Base-by-base conservation (phyloP, 495 filamentous ascomycete species). In the Delitschia confertaspora region DNA sequence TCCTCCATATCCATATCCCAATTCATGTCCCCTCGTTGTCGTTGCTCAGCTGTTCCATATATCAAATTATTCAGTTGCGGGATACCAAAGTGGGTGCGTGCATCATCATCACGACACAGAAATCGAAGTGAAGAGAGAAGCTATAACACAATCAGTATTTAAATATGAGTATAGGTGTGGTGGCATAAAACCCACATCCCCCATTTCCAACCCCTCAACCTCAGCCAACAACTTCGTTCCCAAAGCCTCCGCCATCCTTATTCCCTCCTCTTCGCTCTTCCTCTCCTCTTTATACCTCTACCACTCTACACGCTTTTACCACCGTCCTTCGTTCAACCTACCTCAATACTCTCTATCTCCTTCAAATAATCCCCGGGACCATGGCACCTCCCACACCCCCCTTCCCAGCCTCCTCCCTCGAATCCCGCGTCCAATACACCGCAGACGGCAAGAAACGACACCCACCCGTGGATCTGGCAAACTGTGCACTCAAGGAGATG, bases 401-500 rank as follows among this genome's bases (percentile, higher is more conserved):
- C 35, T 83, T 81, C 61, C 72, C 69, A 3, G 65, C 69, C 19
- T 63, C 66, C 17, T 58, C 74, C 9, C 69, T 86, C 11, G 60
- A 65, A 1, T 16, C 60, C 10, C 60, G 66, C 31, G 54, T 79
- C 40, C 77, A 82, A 45, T 41, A 64, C 11, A 63, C 58, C 9
- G 42, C 59, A 7, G 56, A 67, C 37, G 69, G 72, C 4, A 70
- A 65, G 41, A 41, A 49, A 43, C 71, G 73, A 38, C 77, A 83
- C 57, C 61, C 63, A 16, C 62, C 54, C 63, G 36, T 53, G 27
- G 17, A 59, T 26, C 65, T 93, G 11, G 65, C 72, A 36, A 65
- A 75, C 33, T 93, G 87, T 65, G 72, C 80, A 58, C 68, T 93
- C 22, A 60, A 83, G 40, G 79, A 84, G 62, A 69, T 95, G 69